These are phyloP conservation scores for Lophiotrema nucula DNA, from an alignment of 495 filamentous ascomycete species.

Conservation along the genomic window DNA sequence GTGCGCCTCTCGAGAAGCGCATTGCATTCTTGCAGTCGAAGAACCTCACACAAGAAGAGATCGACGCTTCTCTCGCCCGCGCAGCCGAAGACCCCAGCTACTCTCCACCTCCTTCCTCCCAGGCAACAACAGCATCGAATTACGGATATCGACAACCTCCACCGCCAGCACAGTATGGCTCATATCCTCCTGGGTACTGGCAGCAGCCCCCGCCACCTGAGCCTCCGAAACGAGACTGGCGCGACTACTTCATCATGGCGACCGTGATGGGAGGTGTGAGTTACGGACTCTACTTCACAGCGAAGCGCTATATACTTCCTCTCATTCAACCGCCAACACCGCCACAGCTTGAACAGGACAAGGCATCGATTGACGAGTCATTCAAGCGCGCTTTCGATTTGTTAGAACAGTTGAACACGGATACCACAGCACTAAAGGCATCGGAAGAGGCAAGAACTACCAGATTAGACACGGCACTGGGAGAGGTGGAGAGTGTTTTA, in stretches of 20 bases:
- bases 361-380: constrained; percentile 82
- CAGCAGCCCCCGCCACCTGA: constrained; percentile 64
- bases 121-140: constrained; percentile 39
- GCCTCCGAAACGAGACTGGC: constrained; percentile 83
- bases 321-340: constrained; percentile 91
- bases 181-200: constrained; percentile 67
- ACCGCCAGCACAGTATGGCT: constrained; percentile 62
- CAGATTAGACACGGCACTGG: constrained; percentile 76
- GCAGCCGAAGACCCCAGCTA: constrained; percentile 55
- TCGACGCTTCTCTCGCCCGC: constrained; percentile 78
- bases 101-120: constrained; percentile 42
- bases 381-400: constrained; percentile 88
- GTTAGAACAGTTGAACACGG: constrained; percentile 85
- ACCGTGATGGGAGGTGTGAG: constrained; percentile 82
- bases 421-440: constrained; percentile 81
- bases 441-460: constrained; percentile 82
- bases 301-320: constrained; percentile 89
- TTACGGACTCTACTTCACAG: constrained; percentile 82
- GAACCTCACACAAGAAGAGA: constrained; percentile 93
- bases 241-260: constrained; percentile 98
- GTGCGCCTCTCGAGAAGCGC: constrained; percentile 86
- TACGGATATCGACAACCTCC: constrained; percentile 48
- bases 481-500: constrained; percentile 81
- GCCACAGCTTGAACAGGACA: constrained; percentile 89
- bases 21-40: constrained; percentile 94